Conservation (phyloP, 371 early-diverging fungal species). For the Syncephalis fuscata region DNA sequence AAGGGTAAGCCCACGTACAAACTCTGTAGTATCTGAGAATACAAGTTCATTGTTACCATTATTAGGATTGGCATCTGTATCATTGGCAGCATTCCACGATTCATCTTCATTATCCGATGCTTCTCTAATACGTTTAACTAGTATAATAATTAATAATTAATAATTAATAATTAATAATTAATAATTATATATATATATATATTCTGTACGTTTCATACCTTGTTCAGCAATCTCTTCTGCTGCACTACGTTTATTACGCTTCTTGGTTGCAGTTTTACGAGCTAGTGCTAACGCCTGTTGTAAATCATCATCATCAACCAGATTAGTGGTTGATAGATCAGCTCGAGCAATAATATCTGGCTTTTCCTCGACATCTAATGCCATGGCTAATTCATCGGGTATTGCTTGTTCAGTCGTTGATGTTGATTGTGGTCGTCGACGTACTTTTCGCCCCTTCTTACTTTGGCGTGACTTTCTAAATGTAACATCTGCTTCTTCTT, state of each 20-base stretch:
- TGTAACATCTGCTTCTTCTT: conserved; percentile 56
- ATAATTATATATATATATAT: not conserved
- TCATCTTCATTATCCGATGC: conserved; percentile 20
- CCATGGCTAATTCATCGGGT: conserved; percentile 2
- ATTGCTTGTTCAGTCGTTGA: not conserved
- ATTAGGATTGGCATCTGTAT: not conserved
- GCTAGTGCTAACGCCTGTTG: conserved; percentile 64
- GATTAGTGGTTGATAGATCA: conserved; percentile 30
- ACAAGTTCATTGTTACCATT: conserved; percentile 9
- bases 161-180: conserved; percentile 1
- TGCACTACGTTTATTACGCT: conserved; percentile 18
- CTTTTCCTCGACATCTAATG: not conserved
- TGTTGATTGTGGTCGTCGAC: conserved; percentile 1
- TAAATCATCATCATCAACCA: conserved; percentile 90
- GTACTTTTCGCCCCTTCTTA: conserved; percentile 15
- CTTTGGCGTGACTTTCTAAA: conserved; percentile 63
- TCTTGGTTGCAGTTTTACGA: conserved; percentile 41
- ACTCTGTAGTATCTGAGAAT: conserved; percentile 13
- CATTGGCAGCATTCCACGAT: not conserved
- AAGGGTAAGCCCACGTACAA: too few species aligned
- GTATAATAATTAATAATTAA: too few species aligned
- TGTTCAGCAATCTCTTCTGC: conserved; percentile 36
- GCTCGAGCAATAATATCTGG: not conserved
- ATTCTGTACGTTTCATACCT: conserved; percentile 6
- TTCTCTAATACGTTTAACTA: conserved; percentile 8